phyloP scores from a whole-genome alignment of 1,284 basidiomycete species.

The Cystobasidium pallidum region DNA sequence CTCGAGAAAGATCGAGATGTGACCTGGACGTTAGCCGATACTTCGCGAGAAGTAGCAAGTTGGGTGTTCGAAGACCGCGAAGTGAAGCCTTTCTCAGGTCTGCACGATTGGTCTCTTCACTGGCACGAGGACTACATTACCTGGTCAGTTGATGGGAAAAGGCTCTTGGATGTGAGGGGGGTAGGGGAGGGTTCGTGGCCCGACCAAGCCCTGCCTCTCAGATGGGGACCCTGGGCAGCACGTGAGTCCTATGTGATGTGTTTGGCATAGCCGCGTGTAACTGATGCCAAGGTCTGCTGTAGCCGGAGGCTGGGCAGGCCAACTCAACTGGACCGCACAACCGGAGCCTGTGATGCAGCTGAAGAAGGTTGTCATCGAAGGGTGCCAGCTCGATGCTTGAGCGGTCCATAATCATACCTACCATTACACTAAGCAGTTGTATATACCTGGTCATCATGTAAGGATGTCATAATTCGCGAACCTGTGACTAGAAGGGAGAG shows the following conservation, averaged over 20 bases:
- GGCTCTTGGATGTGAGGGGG: conserved; percentile 9
- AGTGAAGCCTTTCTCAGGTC: conserved; percentile 10
- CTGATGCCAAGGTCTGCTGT: not conserved
- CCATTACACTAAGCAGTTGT: no score
- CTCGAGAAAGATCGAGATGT: conserved; percentile 23
- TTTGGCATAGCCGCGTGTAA: not conserved
- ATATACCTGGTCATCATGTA: no score
- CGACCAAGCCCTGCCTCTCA: conserved; percentile 17
- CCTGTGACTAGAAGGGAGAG: no score
- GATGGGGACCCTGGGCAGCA: conserved; percentile 38
- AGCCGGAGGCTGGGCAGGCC: conserved; percentile 33
- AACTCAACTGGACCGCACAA: not conserved
- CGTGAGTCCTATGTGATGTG: not conserved
- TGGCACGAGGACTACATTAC: conserved; percentile 16
- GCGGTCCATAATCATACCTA: not conserved
- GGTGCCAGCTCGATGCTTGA: conserved; percentile 20
- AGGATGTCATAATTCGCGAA: no score
- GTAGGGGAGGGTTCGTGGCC: conserved; percentile 11
- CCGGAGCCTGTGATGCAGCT: conserved; percentile 32
- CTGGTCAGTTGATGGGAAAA: conserved; percentile 17
- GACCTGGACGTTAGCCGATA: conserved; percentile 4
- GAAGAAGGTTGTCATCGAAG: conserved; percentile 15
- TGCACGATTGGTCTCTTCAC: conserved; percentile 28
- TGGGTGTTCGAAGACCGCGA: conserved; percentile 28
- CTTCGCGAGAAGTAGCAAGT: not conserved